phyloP scores from a whole-genome alignment of 2,329 filamentous ascomycete species.

The Penicillium sp. region DNA sequence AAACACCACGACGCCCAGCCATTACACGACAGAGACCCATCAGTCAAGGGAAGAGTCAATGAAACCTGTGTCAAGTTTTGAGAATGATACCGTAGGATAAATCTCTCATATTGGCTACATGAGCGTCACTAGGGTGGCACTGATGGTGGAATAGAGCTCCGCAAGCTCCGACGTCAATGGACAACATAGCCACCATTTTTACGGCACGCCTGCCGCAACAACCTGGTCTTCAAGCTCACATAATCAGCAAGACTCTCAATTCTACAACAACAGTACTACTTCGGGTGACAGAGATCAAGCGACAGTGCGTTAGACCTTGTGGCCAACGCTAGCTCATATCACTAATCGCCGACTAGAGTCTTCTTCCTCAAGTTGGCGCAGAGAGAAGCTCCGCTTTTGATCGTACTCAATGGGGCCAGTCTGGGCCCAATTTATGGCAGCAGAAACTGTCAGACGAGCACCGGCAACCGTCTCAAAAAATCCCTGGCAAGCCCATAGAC shows the following conservation, averaged over 20 bases:
- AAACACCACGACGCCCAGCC: conserved; percentile 20
- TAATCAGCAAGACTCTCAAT: conserved; percentile 4
- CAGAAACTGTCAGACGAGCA: not conserved
- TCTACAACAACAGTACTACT: conserved; percentile 2
- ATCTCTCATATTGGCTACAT: conserved; percentile 17
- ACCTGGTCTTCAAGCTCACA: conserved; percentile 16
- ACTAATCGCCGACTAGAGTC: conserved; percentile 1
- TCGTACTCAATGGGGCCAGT: no score
- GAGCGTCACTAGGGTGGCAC: conserved; percentile 17
- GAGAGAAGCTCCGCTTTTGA: no score
- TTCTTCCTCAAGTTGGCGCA: not conserved
- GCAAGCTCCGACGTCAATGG: conserved; percentile 15
- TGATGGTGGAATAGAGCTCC: conserved; percentile 25
- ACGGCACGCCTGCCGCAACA: conserved; percentile 11
- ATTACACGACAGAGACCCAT: conserved; percentile 6
- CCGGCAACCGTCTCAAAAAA: not conserved
- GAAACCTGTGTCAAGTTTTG: conserved; percentile 13
- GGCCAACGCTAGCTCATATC: not conserved
- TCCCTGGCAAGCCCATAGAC: not conserved
- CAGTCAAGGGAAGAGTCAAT: conserved; percentile 10
- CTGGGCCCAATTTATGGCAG: not conserved
- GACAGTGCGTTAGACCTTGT: conserved; percentile 5
- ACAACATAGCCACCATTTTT: conserved; percentile 9
- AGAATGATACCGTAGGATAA: conserved; percentile 25
- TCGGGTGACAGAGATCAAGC: not conserved